These are phyloP conservation scores for Apostasia ramifera DNA, from an alignment of 106 monocot species.

Conservation along the genomic window DNA sequence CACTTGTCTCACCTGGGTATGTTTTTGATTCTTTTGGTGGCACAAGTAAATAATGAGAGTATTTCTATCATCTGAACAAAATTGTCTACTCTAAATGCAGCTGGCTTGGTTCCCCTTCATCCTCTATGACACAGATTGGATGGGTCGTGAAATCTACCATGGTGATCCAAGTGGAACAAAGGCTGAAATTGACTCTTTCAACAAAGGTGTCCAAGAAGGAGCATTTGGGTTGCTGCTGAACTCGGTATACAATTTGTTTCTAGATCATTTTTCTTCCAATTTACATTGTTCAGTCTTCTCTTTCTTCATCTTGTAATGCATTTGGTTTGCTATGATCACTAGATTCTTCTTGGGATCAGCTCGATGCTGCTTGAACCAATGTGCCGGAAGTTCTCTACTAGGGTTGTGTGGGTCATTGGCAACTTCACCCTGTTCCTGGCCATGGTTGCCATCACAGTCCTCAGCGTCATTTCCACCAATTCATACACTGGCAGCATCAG, in stretches of 20 bases:
- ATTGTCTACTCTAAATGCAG: slow-evolving; percentile 9
- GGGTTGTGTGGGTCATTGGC: slow-evolving; percentile 48
- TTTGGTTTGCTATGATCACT: slow-evolving; percentile 12
- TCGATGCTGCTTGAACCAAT: slow-evolving; percentile 53
- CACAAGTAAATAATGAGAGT: too few relatives aligned
- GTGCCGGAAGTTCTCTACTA: slow-evolving; percentile 35
- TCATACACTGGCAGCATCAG: not conserved
- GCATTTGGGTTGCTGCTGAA: slow-evolving; percentile 57
- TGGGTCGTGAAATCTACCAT: slow-evolving; percentile 59
- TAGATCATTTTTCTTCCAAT: too few relatives aligned
- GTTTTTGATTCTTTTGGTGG: not conserved
- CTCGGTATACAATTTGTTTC: slow-evolving; percentile 18
- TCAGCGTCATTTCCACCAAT: slow-evolving; percentile 10
- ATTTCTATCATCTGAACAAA: not conserved
- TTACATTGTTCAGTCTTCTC: too few relatives aligned
- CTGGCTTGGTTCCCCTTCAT: slow-evolving; percentile 63
- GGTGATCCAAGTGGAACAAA: slow-evolving; percentile 36
- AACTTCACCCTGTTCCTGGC: slow-evolving; percentile 43
- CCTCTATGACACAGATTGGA: slow-evolving; percentile 62
- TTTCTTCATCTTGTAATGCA: too few relatives aligned
- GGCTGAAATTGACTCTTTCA: slow-evolving; percentile 22
- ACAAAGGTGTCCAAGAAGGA: slow-evolving; percentile 42
- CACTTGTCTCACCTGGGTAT: slow-evolving; percentile 8
- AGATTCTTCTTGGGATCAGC: slow-evolving; percentile 53
- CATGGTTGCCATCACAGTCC: slow-evolving; percentile 31